A percentile compares a stretch with the other conserved stretches of the same genome.
These are phyloP conservation scores for Naganishia antarctica DNA, from an alignment of 768 basidiomycete species.

Conservation along the genomic window DNA sequence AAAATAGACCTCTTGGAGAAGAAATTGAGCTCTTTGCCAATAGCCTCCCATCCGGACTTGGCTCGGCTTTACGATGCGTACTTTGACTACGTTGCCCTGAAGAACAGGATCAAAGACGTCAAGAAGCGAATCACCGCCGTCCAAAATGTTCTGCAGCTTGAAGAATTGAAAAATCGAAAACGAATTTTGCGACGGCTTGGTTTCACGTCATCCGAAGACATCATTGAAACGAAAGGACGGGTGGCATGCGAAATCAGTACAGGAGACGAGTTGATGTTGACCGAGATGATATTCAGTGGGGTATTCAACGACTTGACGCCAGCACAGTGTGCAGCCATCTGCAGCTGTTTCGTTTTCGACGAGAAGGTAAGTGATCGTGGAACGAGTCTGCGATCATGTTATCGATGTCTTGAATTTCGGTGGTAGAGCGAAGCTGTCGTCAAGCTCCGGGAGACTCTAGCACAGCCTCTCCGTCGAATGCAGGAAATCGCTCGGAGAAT, in stretches of 20 bases:
- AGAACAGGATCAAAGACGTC: constrained; percentile 65
- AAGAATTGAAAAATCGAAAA: constrained; percentile 92
- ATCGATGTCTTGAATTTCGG: not conserved
- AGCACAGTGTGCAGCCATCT: constrained; percentile 85
- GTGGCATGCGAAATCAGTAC: constrained; percentile 98
- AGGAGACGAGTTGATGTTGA: constrained; percentile 90
- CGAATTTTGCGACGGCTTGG: constrained; percentile 85
- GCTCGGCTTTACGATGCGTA: constrained; percentile 77
- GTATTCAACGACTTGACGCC: constrained; percentile 84
- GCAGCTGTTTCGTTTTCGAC: constrained; percentile 95
- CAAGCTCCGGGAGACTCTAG: constrained; percentile 86
- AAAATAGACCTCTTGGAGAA: constrained; percentile 89
- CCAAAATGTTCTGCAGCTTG: constrained; percentile 86
- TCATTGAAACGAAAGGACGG: constrained; percentile 95
- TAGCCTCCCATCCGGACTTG: constrained; percentile 72
- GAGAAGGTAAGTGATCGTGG: constrained; percentile 89
- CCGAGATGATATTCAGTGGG: constrained; percentile 95
- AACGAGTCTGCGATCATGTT: too few species aligned
- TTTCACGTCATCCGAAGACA: constrained; percentile 81
- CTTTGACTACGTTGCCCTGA: constrained; percentile 52
- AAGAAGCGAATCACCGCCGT: constrained; percentile 85
- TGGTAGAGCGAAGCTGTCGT: constrained; percentile 50
- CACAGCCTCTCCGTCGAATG: constrained; percentile 82
- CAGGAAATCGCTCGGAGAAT: constrained; percentile 92
- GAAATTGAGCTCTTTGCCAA: constrained; percentile 70